Evolutionary conservation across 1,284 basidiomycete genomes (phyloP).

Genomic region (Farysia itapuensis): DNA sequence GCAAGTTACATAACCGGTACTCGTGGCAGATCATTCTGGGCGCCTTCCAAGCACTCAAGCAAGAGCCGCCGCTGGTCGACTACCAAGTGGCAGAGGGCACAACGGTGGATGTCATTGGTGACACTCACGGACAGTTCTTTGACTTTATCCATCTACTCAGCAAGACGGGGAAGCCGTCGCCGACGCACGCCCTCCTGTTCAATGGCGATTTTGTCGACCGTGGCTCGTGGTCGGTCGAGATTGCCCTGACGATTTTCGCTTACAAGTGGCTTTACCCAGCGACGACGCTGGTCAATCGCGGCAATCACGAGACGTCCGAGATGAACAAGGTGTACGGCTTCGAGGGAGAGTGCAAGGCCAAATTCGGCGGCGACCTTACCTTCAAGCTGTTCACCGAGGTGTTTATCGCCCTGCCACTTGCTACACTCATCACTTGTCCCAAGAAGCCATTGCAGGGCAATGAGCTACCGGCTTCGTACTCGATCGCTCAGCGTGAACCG

Average conservation of each 20-base stretch:
- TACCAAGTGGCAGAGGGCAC: constrained; percentile 75
- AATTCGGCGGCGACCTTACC: constrained; percentile 53
- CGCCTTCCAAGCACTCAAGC: constrained; percentile 73
- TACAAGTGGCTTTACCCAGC: constrained; percentile 74
- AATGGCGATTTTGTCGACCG: constrained; percentile 73
- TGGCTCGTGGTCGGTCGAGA: constrained; percentile 95
- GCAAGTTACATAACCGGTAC: constrained; percentile 73
- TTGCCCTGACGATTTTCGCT: constrained; percentile 88
- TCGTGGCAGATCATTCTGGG: constrained; percentile 95
- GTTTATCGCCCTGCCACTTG: constrained; percentile 67
- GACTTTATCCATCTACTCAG: constrained; percentile 85
- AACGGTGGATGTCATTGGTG: constrained; percentile 60
- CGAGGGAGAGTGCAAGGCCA: constrained; percentile 84
- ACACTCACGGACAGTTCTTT: constrained; percentile 69
- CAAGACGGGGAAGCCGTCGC: constrained; percentile 69
- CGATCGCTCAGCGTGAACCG: constrained; percentile 51
- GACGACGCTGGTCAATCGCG: constrained; percentile 66
- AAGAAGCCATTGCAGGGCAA: constrained; percentile 64
- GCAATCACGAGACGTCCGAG: constrained; percentile 95
- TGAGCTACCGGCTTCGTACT: constrained; percentile 39
- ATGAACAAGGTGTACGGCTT: constrained; percentile 72
- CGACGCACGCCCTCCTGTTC: constrained; percentile 55
- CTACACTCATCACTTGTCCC: constrained; percentile 79
- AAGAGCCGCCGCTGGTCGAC: constrained; percentile 81
- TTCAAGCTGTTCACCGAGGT: constrained; percentile 57